phyloP scores from a whole-genome alignment of 176 grass and related monocot genomes.

The Oryza brachyantha region DNA sequence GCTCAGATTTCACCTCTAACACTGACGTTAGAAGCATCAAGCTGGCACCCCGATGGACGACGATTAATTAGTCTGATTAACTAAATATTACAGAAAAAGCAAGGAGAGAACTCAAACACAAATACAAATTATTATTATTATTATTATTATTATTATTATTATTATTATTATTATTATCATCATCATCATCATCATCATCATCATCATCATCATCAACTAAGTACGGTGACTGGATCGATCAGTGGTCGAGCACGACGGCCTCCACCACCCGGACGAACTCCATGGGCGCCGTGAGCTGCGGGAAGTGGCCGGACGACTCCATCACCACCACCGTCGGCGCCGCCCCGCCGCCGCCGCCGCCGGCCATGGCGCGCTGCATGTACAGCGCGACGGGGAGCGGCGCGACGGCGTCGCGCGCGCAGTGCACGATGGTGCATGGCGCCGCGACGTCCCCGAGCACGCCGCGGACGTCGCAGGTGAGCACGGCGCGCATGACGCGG shows the following conservation, averaged over 20 bases:
- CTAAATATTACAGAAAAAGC: not conserved
- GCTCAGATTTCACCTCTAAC: no score
- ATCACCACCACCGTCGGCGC: slow-evolving; percentile 38
- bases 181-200: no score
- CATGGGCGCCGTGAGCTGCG: slow-evolving; percentile 54
- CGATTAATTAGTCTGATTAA: not conserved
- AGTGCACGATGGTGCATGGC: slow-evolving; percentile 67
- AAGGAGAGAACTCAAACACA: not conserved
- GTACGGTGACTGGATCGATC: no score
- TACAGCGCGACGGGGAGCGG: slow-evolving; percentile 60
- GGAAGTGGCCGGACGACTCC: slow-evolving; percentile 59
- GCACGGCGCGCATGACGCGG: slow-evolving; percentile 46
- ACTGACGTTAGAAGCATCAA: not conserved
- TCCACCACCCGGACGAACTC: slow-evolving; percentile 54
- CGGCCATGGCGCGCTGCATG: slow-evolving; percentile 49
- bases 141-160: no score
- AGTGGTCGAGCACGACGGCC: slow-evolving; percentile 35
- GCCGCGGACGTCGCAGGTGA: slow-evolving; percentile 51
- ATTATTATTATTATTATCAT: no score
- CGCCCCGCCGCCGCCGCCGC: slow-evolving; percentile 10
- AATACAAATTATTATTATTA: not conserved
- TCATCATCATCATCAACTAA: no score
- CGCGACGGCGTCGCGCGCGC: slow-evolving; percentile 39
- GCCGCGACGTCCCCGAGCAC: slow-evolving; percentile 46
- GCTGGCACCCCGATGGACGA: no score